phyloP scores from a whole-genome alignment of 768 basidiomycete species.

The Strobilomyces confusus region DNA sequence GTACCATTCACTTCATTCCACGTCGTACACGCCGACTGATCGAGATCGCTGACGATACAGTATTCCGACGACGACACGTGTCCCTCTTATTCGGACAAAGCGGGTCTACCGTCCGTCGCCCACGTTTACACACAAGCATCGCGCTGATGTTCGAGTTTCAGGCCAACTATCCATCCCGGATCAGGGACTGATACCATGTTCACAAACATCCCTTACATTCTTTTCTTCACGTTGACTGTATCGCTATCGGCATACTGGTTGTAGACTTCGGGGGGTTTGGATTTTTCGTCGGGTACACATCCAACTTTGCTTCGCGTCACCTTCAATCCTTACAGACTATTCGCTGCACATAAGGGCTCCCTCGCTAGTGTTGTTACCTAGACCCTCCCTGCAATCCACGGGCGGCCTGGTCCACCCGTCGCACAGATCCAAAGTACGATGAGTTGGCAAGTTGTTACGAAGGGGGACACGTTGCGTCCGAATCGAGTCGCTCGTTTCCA shows the following conservation, averaged over 20 bases:
- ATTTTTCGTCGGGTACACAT: background rate
- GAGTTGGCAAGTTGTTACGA: too few relatives aligned
- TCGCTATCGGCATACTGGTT: slow-evolving; percentile 13
- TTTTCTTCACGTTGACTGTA: slow-evolving; percentile 17
- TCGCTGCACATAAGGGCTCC: background rate
- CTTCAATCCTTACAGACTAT: background rate
- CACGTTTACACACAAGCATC: background rate
- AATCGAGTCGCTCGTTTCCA: slow-evolving; percentile 55
- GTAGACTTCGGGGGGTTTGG: slow-evolving; percentile 11
- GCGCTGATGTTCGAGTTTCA: slow-evolving; percentile 14
- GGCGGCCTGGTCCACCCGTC: background rate
- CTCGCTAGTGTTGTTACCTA: background rate
- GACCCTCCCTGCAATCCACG: background rate
- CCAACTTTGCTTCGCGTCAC: slow-evolving; percentile 1
- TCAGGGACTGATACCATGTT: slow-evolving; percentile 15
- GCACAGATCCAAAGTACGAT: background rate
- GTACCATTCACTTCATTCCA: slow-evolving; percentile 32
- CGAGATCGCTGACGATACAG: slow-evolving; percentile 28
- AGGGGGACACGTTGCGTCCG: too few relatives aligned
- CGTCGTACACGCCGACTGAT: slow-evolving; percentile 3
- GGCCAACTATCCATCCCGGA: slow-evolving; percentile 30
- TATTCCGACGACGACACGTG: slow-evolving; percentile 50
- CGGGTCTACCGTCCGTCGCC: slow-evolving; percentile 54
- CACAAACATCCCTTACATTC: slow-evolving; percentile 14
- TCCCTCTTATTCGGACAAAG: slow-evolving; percentile 66